A percentile compares a stretch with the other conserved stretches of the same genome.
phyloP scores from a whole-genome alignment of 2,329 filamentous ascomycete genomes.

The Emericellopsis cladophorae region DNA sequence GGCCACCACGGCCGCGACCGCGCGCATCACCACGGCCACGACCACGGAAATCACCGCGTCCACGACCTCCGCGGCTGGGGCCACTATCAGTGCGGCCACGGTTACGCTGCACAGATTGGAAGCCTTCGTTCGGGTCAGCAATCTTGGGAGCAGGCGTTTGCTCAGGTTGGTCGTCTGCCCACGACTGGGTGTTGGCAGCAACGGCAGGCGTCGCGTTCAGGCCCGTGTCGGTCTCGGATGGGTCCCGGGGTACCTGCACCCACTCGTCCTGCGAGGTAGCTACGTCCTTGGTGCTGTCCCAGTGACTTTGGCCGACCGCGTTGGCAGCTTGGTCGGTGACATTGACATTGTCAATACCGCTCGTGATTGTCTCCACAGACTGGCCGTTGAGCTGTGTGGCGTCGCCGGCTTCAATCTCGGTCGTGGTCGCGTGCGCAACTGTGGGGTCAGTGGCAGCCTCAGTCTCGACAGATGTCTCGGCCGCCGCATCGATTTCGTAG shows the following conservation, averaged over 20 bases:
- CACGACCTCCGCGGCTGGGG: conserved; percentile 26
- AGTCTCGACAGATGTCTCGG: conserved; percentile 13
- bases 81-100: conserved; percentile 42
- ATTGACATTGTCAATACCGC: conserved; percentile 34
- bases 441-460: conserved; percentile 47
- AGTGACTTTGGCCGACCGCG: conserved; percentile 51
- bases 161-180: conserved; percentile 70
- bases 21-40: conserved; percentile 34
- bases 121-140: conserved; percentile 45
- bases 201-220: conserved; percentile 47
- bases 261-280: conserved; percentile 47
- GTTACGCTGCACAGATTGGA: conserved; percentile 58
- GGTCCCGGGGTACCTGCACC: conserved; percentile 58
- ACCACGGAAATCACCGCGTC: conserved; percentile 35
- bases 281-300: conserved; percentile 40
- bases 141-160: conserved; percentile 12
- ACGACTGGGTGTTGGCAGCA: conserved; percentile 48
- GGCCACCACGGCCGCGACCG: conserved; percentile 23
- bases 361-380: conserved; percentile 15
- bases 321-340: conserved; percentile 42
- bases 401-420: conserved; percentile 47
- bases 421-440: conserved; percentile 51
- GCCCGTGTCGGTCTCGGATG: conserved; percentile 60
- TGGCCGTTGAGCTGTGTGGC: conserved; percentile 29
- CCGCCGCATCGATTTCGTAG: conserved; percentile 16